These are phyloP conservation scores for Dalbergia cochinchinensis DNA, from an alignment of 306 rosid genomes.

Conservation along the genomic window DNA sequence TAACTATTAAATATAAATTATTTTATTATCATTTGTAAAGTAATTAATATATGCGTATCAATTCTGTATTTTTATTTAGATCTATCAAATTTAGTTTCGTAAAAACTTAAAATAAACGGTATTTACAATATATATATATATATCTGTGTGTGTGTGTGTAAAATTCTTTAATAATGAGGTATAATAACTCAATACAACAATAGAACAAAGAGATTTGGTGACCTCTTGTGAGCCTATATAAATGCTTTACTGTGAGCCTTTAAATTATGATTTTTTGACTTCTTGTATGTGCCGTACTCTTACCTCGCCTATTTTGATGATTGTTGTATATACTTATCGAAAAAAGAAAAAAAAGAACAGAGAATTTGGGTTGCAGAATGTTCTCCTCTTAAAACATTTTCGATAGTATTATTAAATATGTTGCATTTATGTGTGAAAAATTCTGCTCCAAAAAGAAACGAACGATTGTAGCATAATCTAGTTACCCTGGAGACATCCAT, in stretches of 20 bases:
- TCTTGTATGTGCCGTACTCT: too few species aligned
- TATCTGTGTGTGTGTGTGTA: too few species aligned
- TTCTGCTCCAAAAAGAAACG: neutral
- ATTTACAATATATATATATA: neutral
- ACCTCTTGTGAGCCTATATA: too few species aligned
- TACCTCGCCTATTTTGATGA: too few species aligned
- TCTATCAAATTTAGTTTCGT: neutral
- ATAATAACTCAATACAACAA: neutral
- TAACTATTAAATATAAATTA: too few species aligned
- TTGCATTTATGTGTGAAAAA: neutral
- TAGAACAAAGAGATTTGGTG: too few species aligned
- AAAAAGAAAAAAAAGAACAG: too few species aligned
- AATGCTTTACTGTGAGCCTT: too few species aligned
- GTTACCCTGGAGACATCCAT: neutral
- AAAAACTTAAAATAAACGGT: neutral
- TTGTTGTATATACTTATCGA: too few species aligned
- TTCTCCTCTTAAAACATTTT: neutral
- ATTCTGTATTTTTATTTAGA: neutral
- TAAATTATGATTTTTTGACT: too few species aligned
- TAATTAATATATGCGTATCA: neutral
- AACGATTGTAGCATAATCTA: slow-evolving; percentile 1
- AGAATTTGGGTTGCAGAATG: neutral
- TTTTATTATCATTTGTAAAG: too few species aligned
- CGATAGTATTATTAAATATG: neutral
- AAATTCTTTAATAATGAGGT: too few species aligned